Base-by-base conservation (phyloP, 2,329 filamentous ascomycete genomes). In the Cercospora nicotianae region DNA sequence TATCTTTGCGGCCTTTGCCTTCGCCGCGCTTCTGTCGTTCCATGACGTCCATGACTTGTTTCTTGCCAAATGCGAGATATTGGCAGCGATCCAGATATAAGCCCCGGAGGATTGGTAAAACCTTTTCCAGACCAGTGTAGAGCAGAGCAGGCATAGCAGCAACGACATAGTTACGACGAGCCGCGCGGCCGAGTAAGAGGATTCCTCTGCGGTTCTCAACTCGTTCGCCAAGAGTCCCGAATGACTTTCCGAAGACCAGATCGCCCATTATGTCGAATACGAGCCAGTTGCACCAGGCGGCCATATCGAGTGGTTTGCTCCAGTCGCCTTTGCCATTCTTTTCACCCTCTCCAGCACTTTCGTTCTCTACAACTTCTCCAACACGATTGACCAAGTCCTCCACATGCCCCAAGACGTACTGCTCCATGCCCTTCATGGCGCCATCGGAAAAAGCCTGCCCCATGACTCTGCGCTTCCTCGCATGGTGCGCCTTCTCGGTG, bases 201-300 rank as follows among this genome's bases (percentile, higher is more conserved):
- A 80, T 81, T 26, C 80, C 80, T 67, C 80, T 78, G 16, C 82
- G 75, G 55, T 74, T 74, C 62, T 75, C 72, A 12, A 71, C 67
- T 58, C 67, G 67, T 2, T 67, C 67, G 2, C 72, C 71, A 1
- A 76, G 68, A 1, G 71, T 76, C n/a, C 71, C 74, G 48, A 76
- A 76, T 0, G 74, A 73, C n/a, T 69, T 66, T 2, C 81, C 81
- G 70, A 83, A 81, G 28, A 79, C 79, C 20, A 84, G 71, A 67
- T 84, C 82, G 12, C 82, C 82, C 80, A 86, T 85, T 65, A 86
- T 81, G 66, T 86, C 84, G 68, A 85, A 83, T 10, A 82, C 79
- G 42, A 85, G 73, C 76, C 79, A 84, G 67, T 81, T 74, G 64
- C 66, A 72, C 72, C 72, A 73, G 16, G 63, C 55, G 12, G 72